Conservation (phyloP, 176 grass and related monocot species). For the Zea mays region DNA sequence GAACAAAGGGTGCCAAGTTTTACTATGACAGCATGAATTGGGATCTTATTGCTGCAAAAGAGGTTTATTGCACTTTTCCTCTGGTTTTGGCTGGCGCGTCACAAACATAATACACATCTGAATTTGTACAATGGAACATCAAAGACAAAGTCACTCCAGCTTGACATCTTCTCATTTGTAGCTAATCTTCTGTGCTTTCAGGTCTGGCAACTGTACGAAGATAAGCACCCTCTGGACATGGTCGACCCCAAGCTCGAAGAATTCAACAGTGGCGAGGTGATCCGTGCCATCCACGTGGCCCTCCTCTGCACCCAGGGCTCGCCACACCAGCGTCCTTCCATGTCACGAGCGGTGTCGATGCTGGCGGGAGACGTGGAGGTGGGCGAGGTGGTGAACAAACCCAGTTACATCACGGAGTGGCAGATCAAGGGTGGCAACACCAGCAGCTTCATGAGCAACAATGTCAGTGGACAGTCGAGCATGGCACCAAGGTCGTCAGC, state of each 20-base stretch:
- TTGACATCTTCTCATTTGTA: background rate
- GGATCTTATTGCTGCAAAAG: background rate
- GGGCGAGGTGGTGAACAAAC: conserved; percentile 43
- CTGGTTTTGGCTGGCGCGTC: background rate
- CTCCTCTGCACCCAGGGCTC: conserved; percentile 75
- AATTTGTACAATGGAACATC: background rate
- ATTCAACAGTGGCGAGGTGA: conserved; percentile 43
- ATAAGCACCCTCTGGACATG: conserved; percentile 47
- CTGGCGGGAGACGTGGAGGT: conserved; percentile 50
- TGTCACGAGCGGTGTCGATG: conserved; percentile 78
- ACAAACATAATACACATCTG: background rate
- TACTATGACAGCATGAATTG: background rate
- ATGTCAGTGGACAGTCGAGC: conserved; percentile 25
- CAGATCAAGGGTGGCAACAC: conserved; percentile 55
- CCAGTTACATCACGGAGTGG: conserved; percentile 78
- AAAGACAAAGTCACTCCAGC: background rate
- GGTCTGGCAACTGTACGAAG: conserved; percentile 73
- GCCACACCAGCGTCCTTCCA: conserved; percentile 58
- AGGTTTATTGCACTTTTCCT: background rate
- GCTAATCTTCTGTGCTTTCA: conserved; percentile 25
- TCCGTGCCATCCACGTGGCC: conserved; percentile 59
- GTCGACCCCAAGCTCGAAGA: conserved; percentile 50
- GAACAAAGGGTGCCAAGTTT: background rate
- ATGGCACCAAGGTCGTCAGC: background rate
- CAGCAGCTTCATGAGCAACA: conserved; percentile 39